Conservation (phyloP, 768 basidiomycete genomes). For the Agrocybe pediades region DNA sequence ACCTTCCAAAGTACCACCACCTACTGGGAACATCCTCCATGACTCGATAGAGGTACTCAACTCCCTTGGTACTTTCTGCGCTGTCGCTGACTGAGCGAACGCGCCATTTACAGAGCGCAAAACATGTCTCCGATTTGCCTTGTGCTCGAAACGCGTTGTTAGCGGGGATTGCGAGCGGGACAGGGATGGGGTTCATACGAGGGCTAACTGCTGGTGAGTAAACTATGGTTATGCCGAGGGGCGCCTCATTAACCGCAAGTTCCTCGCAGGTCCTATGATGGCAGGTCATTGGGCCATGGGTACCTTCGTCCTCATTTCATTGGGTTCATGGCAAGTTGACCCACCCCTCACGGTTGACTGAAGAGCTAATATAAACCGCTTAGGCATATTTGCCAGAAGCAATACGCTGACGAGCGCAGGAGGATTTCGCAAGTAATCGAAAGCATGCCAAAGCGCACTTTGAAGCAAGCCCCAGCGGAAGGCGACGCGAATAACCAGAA, state of each 20-base stretch:
- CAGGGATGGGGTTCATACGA: slow-evolving; percentile 75
- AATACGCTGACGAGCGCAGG: slow-evolving; percentile 53
- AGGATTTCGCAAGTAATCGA: slow-evolving; percentile 61
- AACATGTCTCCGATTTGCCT: slow-evolving; percentile 68
- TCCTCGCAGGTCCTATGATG: slow-evolving; percentile 52
- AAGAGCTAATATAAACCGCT: background rate
- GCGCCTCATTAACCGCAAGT: background rate
- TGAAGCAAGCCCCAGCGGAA: slow-evolving; percentile 35
- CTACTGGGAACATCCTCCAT: slow-evolving; percentile 37
- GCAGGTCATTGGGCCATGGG: slow-evolving; percentile 83
- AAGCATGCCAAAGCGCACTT: slow-evolving; percentile 55
- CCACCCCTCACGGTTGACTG: background rate
- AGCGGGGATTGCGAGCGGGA: slow-evolving; percentile 78
- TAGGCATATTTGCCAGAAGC: slow-evolving; percentile 69
- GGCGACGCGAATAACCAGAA: slow-evolving; percentile 1
- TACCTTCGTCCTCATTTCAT: slow-evolving; percentile 67
- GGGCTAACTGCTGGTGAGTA: slow-evolving; percentile 64
- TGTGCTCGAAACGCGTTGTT: slow-evolving; percentile 78
- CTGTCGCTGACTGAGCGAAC: background rate
- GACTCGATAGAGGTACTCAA: slow-evolving; percentile 35
- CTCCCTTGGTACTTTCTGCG: background rate
- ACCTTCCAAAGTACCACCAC: slow-evolving; percentile 36
- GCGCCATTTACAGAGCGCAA: slow-evolving; percentile 46
- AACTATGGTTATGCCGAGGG: background rate
- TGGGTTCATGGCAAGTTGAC: slow-evolving; percentile 65